These are phyloP conservation scores for Tolypocladium guangdongense DNA, from an alignment of 2,329 filamentous ascomycete genomes.

Conservation along the genomic window DNA sequence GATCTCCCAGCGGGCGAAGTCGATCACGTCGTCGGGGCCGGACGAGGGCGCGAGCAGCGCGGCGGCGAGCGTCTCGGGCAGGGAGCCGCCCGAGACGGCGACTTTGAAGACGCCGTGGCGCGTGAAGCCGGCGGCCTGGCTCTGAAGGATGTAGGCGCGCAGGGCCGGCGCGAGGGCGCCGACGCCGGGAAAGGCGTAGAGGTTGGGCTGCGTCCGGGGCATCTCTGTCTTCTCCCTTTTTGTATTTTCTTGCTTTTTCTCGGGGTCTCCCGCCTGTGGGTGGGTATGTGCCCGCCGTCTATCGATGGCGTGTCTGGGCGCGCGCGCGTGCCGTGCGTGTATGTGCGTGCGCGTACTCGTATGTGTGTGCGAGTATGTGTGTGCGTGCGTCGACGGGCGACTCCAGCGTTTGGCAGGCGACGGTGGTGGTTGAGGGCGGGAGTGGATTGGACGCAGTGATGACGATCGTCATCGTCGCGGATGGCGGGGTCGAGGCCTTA, in stretches of 20 bases:
- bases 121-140: constrained; percentile 66
- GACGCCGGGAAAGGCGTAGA: constrained; percentile 68
- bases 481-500: neutral
- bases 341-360: neutral
- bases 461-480: neutral
- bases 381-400: neutral
- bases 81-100: constrained; percentile 84
- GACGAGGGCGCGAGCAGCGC: constrained; percentile 55
- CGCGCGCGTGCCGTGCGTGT: neutral
- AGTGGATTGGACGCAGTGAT: neutral
- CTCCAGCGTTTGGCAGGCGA: neutral
- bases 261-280: neutral
- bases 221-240: no score
- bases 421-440: neutral
- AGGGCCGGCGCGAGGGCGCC: constrained; percentile 65
- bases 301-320: no score
- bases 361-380: neutral
- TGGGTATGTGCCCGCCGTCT: no score
- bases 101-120: constrained; percentile 84
- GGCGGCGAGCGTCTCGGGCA: constrained; percentile 78
- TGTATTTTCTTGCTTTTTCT: no score
- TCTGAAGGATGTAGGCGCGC: constrained; percentile 70
- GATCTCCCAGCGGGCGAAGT: constrained; percentile 88
- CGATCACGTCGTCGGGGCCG: constrained; percentile 47
- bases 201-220: constrained; percentile 49